Evolutionary conservation across 768 basidiomycete species (phyloP).

Genomic region (Amanita fuliginea): DNA sequence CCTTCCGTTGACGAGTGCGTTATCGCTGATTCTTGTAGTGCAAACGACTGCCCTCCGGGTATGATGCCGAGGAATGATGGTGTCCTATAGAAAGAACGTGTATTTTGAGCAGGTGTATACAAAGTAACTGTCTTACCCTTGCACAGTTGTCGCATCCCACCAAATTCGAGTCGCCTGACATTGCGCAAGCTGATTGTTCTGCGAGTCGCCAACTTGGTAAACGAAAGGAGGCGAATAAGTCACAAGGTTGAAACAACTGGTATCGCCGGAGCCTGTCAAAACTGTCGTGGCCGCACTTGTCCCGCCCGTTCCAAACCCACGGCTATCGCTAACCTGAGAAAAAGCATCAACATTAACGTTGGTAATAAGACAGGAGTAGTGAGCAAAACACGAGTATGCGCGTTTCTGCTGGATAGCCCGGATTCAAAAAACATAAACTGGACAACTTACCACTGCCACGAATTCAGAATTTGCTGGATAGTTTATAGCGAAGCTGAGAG

Average conservation of each 20-base stretch:
- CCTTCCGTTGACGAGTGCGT: slow-evolving; percentile 34
- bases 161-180: slow-evolving; percentile 53
- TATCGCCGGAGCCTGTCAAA: slow-evolving; percentile 31
- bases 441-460: slow-evolving; percentile 28
- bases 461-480: slow-evolving; percentile 64
- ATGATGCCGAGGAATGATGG: slow-evolving; percentile 63
- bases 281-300: slow-evolving; percentile 59
- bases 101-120: neutral
- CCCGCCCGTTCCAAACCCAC: slow-evolving; percentile 57
- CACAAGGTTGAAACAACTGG: slow-evolving; percentile 48
- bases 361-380: neutral
- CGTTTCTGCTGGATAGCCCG: too few species aligned
- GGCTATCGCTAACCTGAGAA: slow-evolving; percentile 24
- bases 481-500: slow-evolving; percentile 42
- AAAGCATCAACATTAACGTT: neutral
- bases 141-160: slow-evolving; percentile 39
- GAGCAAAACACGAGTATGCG: too few species aligned
- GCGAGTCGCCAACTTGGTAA: slow-evolving; percentile 55
- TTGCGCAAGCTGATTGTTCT: slow-evolving; percentile 49
- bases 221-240: slow-evolving; percentile 40
- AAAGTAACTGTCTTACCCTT: slow-evolving; percentile 32
- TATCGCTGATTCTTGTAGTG: slow-evolving; percentile 39
- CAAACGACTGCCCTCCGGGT: slow-evolving; percentile 69
- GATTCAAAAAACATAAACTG: too few species aligned
- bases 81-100: slow-evolving; percentile 23